Conservation (phyloP, 345 rosid genomes). For the Pistacia integerrima region DNA sequence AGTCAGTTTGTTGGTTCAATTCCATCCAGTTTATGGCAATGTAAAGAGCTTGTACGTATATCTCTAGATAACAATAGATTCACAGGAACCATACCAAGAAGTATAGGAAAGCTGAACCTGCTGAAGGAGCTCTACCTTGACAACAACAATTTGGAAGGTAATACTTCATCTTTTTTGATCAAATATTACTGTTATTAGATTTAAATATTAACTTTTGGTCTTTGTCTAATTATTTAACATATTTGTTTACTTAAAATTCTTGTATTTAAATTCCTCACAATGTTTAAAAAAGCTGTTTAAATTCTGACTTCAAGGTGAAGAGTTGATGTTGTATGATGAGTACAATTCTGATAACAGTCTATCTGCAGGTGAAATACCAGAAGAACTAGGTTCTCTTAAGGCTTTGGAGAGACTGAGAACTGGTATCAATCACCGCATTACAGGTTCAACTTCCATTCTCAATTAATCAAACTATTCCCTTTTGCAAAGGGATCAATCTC, state of each 20-base stretch:
- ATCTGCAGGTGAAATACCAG: slow-evolving; percentile 3
- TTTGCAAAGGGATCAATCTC: not conserved
- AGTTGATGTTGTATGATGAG: not conserved
- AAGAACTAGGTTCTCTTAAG: not conserved
- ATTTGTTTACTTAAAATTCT: too few relatives aligned
- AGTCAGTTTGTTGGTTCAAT: slow-evolving; percentile 9
- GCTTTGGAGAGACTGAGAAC: not conserved
- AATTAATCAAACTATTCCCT: not conserved
- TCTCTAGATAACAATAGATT: slow-evolving; percentile 10
- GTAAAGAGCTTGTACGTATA: not conserved
- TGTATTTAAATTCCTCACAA: too few relatives aligned
- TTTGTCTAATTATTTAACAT: too few relatives aligned
- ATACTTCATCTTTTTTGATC: too few relatives aligned
- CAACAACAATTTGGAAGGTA: not conserved
- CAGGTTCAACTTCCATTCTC: not conserved
- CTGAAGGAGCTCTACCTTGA: not conserved
- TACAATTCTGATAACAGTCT: not conserved
- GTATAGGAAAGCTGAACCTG: slow-evolving; percentile 1
- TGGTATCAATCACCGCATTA: not conserved
- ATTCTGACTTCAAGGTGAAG: not conserved
- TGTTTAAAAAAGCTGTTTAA: too few relatives aligned
- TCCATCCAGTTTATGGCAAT: slow-evolving; percentile 3
- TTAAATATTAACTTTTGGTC: too few relatives aligned
- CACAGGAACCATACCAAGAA: slow-evolving; percentile 17
- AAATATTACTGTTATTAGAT: too few relatives aligned